Evolutionary conservation across 306 rosid genomes (phyloP).

Genomic region (Astragalus membranaceus): DNA sequence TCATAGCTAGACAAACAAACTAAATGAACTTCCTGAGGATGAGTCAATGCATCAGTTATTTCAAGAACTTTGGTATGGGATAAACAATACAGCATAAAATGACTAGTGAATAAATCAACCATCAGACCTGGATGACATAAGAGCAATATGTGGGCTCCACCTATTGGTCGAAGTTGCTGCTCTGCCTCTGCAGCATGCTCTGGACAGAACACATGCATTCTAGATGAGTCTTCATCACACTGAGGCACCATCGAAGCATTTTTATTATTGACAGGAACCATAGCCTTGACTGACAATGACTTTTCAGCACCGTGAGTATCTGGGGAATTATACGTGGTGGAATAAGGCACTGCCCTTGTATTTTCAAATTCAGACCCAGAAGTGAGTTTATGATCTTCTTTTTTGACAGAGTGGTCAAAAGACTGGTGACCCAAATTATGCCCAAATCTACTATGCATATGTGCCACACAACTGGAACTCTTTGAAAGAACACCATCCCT

Average conservation of each 20-base stretch:
- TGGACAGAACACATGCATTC: constrained; percentile 94
- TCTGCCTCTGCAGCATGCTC: constrained; percentile 95
- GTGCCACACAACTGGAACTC: constrained; percentile 16
- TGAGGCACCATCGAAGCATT: constrained; percentile 38
- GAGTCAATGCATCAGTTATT: background rate
- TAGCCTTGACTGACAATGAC: constrained; percentile 35
- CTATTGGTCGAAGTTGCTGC: constrained; percentile 79
- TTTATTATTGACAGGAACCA: constrained; percentile 29
- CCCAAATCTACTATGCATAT: constrained; percentile 14
- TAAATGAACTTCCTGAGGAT: background rate
- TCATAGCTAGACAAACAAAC: constrained; percentile 2
- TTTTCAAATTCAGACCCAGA: constrained; percentile 35
- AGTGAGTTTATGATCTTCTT: constrained; percentile 37
- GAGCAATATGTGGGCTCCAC: constrained; percentile 79
- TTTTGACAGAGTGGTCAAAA: constrained; percentile 35
- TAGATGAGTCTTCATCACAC: constrained; percentile 73
- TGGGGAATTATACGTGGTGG: constrained; percentile 27
- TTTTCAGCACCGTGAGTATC: constrained; percentile 43
- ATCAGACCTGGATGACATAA: constrained; percentile 94
- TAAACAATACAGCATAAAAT: constrained; percentile 6
- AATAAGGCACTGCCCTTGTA: constrained; percentile 28
- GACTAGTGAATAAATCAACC: constrained; percentile 14
- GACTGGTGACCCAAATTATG: constrained; percentile 22
- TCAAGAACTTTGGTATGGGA: constrained; percentile 19
- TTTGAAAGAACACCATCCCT: constrained; percentile 22